These are phyloP conservation scores for Claviceps arundinis DNA, from an alignment of 2,329 filamentous ascomycete genomes.

Conservation along the genomic window DNA sequence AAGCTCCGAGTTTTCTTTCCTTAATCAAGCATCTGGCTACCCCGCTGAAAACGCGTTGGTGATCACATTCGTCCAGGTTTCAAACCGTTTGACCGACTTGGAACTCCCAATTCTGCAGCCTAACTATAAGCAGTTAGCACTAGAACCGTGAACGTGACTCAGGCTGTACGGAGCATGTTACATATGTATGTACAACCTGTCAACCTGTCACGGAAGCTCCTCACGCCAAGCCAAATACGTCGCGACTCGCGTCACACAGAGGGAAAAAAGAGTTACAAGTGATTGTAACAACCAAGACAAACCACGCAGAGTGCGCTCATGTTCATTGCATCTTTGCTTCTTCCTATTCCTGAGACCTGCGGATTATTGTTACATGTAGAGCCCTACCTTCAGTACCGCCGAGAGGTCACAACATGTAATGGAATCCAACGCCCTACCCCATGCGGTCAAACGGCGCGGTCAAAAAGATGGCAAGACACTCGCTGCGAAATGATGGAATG, in stretches of 20 bases:
- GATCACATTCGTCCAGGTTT: too few relatives aligned
- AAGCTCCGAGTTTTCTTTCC: too few relatives aligned
- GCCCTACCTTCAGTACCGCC: background rate
- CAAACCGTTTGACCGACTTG: too few relatives aligned
- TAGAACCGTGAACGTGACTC: too few relatives aligned
- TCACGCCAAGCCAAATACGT: background rate
- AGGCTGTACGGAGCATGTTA: too few relatives aligned
- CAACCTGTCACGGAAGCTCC: too few relatives aligned
- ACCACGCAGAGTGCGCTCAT: background rate
- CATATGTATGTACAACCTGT: too few relatives aligned
- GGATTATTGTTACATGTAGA: conserved; percentile 9
- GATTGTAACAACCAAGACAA: background rate
- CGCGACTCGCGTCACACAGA: background rate
- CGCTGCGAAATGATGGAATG: background rate
- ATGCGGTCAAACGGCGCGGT: background rate
- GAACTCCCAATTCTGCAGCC: too few relatives aligned
- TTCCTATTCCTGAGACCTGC: background rate
- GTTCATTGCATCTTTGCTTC: background rate
- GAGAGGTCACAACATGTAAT: background rate
- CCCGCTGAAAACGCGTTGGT: too few relatives aligned
- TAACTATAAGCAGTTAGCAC: too few relatives aligned
- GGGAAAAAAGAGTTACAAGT: background rate
- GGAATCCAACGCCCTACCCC: background rate
- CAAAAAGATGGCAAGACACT: background rate
- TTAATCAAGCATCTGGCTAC: too few relatives aligned